Base-by-base conservation (phyloP, 164 flowering plant species). In the Berberis vulgaris region DNA sequence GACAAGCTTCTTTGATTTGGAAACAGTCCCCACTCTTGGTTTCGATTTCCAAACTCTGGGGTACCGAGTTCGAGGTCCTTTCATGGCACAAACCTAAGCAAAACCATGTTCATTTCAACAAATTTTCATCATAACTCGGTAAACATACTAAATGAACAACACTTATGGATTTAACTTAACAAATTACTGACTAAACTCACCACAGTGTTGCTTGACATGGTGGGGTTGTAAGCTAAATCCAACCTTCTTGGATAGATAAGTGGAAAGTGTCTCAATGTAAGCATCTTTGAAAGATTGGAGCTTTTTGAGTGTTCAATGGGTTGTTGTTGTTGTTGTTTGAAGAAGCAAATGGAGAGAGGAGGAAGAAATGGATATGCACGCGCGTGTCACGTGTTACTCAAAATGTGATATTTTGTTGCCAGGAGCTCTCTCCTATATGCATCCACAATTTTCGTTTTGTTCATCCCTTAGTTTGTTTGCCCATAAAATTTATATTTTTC, bases 21-120 rank as follows among this genome's bases (percentile, higher is more conserved):
- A 87, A 46, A 92, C 76, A 59, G 95, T 92, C 60, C 96, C 98
- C 55, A 89, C 80, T 77, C 67, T 87, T 54, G 66, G 77, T 7
- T 60, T 82, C 53, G 87, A 62, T 76, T 89, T 92, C 98, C 96
- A 89, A 7, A 89, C 95, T 49, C 93, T 81, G 41, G 95, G 92
- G 73, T 81, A 86, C 69, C 98, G 80, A 41, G 96, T 96, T 67
- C 96, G 73, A 13, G 96, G 91, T 59, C 98, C 96, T 76, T 82
- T 89, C 7, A 80, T 77, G 41, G 78, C 86, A 64, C 93, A 89
- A 47, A 84, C 80, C 96, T 89, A 60, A 59, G 10, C 7, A 57
- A 7, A 43, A 44, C 41, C 1, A n/a, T 10, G 40, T 7, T 6
- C 5, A 61, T 40, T 26, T 26, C n/a, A 54, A 38, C 5, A 7